Evolutionary conservation across 331 rosid genomes (phyloP).

Genomic region (Ulmus americana): DNA sequence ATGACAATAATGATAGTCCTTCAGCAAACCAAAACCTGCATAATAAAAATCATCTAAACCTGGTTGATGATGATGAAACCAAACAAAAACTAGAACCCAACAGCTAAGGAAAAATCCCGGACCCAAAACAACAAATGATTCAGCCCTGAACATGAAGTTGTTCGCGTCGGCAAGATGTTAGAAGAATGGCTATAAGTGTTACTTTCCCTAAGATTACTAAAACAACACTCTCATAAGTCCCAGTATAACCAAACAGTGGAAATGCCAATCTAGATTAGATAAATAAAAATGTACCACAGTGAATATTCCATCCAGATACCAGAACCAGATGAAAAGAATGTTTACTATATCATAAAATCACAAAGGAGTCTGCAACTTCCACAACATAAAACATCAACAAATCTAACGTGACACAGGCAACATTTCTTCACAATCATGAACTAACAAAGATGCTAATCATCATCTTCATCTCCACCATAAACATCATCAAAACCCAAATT

Average conservation of each 20-base stretch:
- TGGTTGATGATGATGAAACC: constrained; percentile 33
- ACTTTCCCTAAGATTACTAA: not conserved
- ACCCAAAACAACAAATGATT: not conserved
- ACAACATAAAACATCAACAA: no score
- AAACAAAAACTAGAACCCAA: constrained; percentile 19
- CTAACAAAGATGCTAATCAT: not conserved
- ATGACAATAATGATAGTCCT: constrained; percentile 27
- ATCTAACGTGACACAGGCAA: not conserved
- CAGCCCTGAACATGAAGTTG: constrained; percentile 1
- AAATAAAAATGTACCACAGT: not conserved
- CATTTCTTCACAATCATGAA: not conserved
- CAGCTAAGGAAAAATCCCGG: not conserved
- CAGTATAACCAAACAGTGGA: not conserved
- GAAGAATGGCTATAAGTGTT: not conserved
- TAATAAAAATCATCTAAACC: constrained; percentile 52
- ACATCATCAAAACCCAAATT: not conserved
- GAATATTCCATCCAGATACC: not conserved
- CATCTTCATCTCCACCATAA: not conserved
- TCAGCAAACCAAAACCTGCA: constrained; percentile 61
- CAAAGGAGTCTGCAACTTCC: not conserved
- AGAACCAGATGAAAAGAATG: not conserved
- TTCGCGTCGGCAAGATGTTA: not conserved
- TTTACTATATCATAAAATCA: not conserved
- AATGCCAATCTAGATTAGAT: not conserved
- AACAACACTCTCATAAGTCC: not conserved